Conservation (phyloP, 2,329 filamentous ascomycete species). For the Exophiala viscosa region DNA sequence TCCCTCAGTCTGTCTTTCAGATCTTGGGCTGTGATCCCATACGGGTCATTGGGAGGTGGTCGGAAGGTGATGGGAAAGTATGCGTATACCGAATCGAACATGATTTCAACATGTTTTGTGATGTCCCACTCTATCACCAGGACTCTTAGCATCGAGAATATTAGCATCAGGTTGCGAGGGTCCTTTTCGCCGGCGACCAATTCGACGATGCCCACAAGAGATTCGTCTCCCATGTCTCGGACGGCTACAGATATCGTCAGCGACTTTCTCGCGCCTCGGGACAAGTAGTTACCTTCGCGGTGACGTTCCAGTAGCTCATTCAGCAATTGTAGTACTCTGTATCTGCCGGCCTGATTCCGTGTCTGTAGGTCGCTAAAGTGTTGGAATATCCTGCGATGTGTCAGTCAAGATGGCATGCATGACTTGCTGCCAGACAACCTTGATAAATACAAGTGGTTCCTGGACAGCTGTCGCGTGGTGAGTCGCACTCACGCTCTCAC, state of each 20-base stretch:
- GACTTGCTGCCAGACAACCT: constrained; percentile 22
- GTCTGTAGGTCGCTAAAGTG: constrained; percentile 57
- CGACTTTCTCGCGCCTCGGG: background rate
- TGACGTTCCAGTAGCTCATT: constrained; percentile 61
- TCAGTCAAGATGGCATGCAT: constrained; percentile 4
- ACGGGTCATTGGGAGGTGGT: constrained; percentile 65
- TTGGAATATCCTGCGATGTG: constrained; percentile 43
- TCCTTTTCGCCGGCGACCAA: constrained; percentile 68
- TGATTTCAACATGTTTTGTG: constrained; percentile 54
- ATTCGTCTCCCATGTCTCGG: constrained; percentile 56
- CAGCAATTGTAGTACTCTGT: constrained; percentile 59
- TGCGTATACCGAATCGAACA: constrained; percentile 68
- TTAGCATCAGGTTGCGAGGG: constrained; percentile 65
- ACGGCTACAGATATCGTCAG: constrained; percentile 39
- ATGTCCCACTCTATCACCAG: constrained; percentile 67
- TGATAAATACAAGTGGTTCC: constrained; percentile 12
- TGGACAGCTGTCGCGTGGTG: constrained; percentile 23
- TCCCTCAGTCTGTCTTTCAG: constrained; percentile 61
- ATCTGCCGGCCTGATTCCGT: constrained; percentile 62
- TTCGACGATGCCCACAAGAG: constrained; percentile 59
- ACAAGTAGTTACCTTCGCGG: constrained; percentile 44
- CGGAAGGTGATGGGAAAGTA: constrained; percentile 71
- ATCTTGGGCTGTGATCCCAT: constrained; percentile 66
- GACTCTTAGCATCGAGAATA: constrained; percentile 64
- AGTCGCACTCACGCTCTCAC: constrained; percentile 48